These are phyloP conservation scores for Artemisia tridentata DNA, from an alignment of 129 eudicot species.

Conservation along the genomic window DNA sequence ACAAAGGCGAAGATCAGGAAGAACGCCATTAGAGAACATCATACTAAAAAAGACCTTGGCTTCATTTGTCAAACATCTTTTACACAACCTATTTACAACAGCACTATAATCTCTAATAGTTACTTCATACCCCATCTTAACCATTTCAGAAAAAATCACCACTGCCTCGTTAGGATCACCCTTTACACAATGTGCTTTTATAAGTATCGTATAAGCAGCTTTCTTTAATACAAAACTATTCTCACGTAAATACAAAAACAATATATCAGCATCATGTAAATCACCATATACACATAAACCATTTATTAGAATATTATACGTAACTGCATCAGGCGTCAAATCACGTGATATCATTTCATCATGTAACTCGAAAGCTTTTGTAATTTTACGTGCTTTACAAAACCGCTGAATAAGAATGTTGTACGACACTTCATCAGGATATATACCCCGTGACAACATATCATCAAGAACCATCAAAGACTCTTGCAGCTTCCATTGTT, in stretches of 20 bases:
- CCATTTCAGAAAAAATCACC: conserved; percentile 56
- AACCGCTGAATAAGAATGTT: conserved; percentile 73
- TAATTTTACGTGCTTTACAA: conserved; percentile 51
- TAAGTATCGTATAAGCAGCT: conserved; percentile 57
- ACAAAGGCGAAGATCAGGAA: conserved; percentile 53
- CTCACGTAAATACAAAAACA: conserved; percentile 43
- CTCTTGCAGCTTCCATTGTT: conserved; percentile 49
- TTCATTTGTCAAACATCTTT: conserved; percentile 53
- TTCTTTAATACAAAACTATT: conserved; percentile 47
- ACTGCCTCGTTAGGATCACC: conserved; percentile 59
- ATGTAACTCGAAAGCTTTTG: conserved; percentile 52
- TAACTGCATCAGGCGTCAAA: conserved; percentile 54
- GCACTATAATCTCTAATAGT: conserved; percentile 72
- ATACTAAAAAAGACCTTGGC: conserved; percentile 57
- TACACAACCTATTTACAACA: conserved; percentile 76
- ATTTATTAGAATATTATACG: conserved; percentile 74
- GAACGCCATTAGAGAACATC: conserved; percentile 55
- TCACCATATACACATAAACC: conserved; percentile 69
- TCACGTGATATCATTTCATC: conserved; percentile 52
- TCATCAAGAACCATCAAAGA: conserved; percentile 43
- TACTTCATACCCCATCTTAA: conserved; percentile 55
- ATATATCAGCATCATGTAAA: conserved; percentile 52
- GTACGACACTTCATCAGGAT: conserved; percentile 65
- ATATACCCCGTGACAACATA: conserved; percentile 56
- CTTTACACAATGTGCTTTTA: conserved; percentile 92